Percentiles rank a stretch among this genome's conserved stretches.
phyloP scores from a whole-genome alignment of 495 filamentous ascomycete species.

The Talaromyces proteolyticus region DNA sequence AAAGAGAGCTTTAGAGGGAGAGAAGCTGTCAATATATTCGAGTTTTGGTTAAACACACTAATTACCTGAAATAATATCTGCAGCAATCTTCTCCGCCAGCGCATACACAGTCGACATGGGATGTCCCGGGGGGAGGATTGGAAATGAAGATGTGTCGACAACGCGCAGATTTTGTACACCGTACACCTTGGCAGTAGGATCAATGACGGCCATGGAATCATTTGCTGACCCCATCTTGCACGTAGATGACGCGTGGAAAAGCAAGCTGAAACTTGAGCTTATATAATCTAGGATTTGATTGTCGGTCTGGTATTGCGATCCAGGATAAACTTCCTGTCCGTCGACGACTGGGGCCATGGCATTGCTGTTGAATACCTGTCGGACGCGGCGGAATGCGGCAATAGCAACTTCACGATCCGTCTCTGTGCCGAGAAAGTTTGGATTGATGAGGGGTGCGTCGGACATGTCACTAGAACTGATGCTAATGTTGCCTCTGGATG shows the following conservation, averaged over 20 bases:
- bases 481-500: constrained; percentile 50
- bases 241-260: constrained; percentile 48
- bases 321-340: constrained; percentile 44
- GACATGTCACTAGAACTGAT: constrained; percentile 34
- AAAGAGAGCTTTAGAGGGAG: too few species aligned
- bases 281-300: constrained; percentile 43
- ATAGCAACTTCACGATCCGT: constrained; percentile 49
- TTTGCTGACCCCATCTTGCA: constrained; percentile 46
- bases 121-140: constrained; percentile 51
- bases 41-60: too few species aligned
- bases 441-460: constrained; percentile 47
- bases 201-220: constrained; percentile 53
- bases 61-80: too few species aligned
- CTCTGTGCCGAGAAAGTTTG: constrained; percentile 42
- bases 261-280: constrained; percentile 25
- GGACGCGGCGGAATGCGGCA: constrained; percentile 46
- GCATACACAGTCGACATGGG: constrained; percentile 42
- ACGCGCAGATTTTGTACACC: constrained; percentile 50
- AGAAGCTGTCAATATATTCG: too few species aligned
- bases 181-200: constrained; percentile 41
- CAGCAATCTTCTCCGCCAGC: constrained; percentile 52
- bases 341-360: constrained; percentile 34
- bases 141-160: constrained; percentile 53
- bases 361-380: constrained; percentile 34
- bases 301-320: constrained; percentile 38